phyloP scores from a whole-genome alignment of 176 grass and related monocot species.

The Cocos nucifera region DNA sequence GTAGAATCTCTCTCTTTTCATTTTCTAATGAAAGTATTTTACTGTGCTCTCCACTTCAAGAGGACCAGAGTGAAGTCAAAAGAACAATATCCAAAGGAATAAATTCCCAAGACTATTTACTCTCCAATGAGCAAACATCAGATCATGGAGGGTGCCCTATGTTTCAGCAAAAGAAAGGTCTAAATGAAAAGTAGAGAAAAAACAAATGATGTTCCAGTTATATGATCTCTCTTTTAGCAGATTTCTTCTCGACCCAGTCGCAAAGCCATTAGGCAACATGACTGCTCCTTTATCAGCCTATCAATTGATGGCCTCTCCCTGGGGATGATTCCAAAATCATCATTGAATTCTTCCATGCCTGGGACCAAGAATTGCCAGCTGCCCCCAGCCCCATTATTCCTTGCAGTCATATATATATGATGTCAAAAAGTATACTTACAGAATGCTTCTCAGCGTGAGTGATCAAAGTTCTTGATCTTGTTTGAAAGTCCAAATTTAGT shows the following conservation, averaged over 20 bases:
- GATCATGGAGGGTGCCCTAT: too few relatives aligned
- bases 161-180: too few relatives aligned
- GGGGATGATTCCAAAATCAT: constrained; percentile 59
- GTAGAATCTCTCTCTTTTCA: too few relatives aligned
- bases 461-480: constrained; percentile 36
- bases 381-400: constrained; percentile 37
- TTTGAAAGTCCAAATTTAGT: constrained; percentile 80
- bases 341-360: constrained; percentile 62
- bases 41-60: too few relatives aligned
- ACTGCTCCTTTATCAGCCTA: constrained; percentile 62
- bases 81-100: too few relatives aligned
- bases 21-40: too few relatives aligned
- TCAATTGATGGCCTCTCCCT: constrained; percentile 50
- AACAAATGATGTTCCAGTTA: too few relatives aligned
- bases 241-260: constrained; percentile 27
- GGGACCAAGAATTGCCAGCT: constrained; percentile 77
- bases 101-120: too few relatives aligned
- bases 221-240: constrained; percentile 2
- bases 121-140: too few relatives aligned
- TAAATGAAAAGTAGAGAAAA: too few relatives aligned
- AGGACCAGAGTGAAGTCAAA: too few relatives aligned
- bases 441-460: constrained; percentile 51
- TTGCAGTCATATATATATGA: constrained; percentile 37
- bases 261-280: constrained; percentile 47
- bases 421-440: constrained; percentile 66